Conservation (phyloP, 148 eudicot species). For the Spergularia marina region DNA sequence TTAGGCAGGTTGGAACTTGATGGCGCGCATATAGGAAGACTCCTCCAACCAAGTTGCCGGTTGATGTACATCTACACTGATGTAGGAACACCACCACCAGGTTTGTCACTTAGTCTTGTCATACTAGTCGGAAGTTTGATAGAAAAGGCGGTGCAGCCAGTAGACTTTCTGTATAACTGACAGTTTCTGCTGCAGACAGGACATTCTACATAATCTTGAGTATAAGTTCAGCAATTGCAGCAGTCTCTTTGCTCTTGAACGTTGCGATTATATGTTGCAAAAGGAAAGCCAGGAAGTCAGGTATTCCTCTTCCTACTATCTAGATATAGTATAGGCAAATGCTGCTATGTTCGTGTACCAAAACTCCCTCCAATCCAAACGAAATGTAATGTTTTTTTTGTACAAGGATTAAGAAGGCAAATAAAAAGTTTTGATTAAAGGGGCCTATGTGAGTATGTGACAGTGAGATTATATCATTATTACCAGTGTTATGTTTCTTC, state of each 20-base stretch:
- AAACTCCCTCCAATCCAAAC: neutral
- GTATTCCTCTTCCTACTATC: neutral
- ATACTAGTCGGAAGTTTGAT: neutral
- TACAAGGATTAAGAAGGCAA: too few species aligned
- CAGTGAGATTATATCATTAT: too few species aligned
- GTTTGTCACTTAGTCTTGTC: neutral
- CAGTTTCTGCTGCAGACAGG: conserved; percentile 1
- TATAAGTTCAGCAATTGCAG: conserved; percentile 24
- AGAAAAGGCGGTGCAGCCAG: neutral
- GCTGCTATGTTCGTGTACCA: too few species aligned
- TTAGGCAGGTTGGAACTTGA: conserved; percentile 6
- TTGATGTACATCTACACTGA: conserved; percentile 6
- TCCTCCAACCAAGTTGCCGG: conserved; percentile 27
- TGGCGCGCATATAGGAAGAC: conserved; percentile 9
- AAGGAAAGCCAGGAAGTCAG: conserved; percentile 6
- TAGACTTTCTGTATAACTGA: neutral
- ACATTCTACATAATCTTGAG: conserved; percentile 12
- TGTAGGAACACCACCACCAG: neutral
- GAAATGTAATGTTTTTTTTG: neutral
- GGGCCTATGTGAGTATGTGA: too few species aligned
- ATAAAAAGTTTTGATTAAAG: too few species aligned
- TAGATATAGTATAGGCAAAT: too few species aligned
- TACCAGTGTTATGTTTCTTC: too few species aligned
- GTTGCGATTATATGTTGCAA: conserved; percentile 8
- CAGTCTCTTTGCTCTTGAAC: conserved; percentile 20